phyloP scores from a whole-genome alignment of 768 basidiomycete species.

The Leccinum boreale region DNA sequence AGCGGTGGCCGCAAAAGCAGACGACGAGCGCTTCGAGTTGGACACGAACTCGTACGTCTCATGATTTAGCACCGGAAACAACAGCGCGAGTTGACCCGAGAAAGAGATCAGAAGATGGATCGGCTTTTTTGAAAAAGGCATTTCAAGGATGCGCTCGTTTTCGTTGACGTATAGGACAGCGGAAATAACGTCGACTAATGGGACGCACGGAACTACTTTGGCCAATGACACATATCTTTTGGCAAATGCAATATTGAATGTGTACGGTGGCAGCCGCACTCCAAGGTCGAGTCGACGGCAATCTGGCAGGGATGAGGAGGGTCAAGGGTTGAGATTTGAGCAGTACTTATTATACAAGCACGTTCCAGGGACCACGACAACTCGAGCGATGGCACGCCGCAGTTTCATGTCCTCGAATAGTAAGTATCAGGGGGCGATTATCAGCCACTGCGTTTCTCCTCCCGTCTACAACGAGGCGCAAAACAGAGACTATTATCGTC shows the following conservation, averaged over 20 bases:
- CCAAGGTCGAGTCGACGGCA: background rate
- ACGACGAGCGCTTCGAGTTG: background rate
- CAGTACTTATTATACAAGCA: slow-evolving; percentile 1
- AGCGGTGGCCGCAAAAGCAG: background rate
- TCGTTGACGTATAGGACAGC: slow-evolving; percentile 2
- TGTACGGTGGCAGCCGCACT: slow-evolving; percentile 20
- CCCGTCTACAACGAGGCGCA: background rate
- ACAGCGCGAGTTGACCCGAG: slow-evolving; percentile 5
- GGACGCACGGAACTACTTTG: background rate
- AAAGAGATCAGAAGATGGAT: background rate
- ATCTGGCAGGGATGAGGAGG: slow-evolving; percentile 14
- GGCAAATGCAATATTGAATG: background rate
- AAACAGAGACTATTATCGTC: background rate
- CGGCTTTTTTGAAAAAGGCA: background rate
- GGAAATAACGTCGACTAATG: slow-evolving; percentile 4
- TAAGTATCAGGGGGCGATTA: background rate
- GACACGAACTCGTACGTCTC: background rate
- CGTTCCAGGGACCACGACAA: slow-evolving; percentile 16
- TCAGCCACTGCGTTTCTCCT: slow-evolving; percentile 1
- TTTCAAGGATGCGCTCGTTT: background rate
- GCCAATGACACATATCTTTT: background rate
- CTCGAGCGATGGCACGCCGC: slow-evolving; percentile 7
- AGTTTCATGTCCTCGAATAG: slow-evolving; percentile 1
- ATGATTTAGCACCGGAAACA: background rate
- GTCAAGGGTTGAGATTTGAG: slow-evolving; percentile 12